Base-by-base conservation (phyloP, 176 grass and related monocot species). In the Secale cereale region DNA sequence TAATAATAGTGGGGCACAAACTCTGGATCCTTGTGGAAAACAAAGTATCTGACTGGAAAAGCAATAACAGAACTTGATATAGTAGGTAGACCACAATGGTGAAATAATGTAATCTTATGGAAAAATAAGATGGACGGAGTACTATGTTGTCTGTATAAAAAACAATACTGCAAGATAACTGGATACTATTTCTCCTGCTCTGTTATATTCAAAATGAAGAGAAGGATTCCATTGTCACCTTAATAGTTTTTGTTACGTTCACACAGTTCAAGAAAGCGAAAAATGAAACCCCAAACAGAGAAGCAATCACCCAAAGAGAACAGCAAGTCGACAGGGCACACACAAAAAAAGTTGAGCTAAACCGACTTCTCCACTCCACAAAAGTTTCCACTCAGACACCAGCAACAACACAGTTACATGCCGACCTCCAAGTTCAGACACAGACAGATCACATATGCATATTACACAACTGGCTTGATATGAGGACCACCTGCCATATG, bases 11-110 rank as follows among this genome's bases (percentile, higher is more conserved):
- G 82, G 96, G 96, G 75, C 96, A 98, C 83, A 98, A 77, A 87
- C 96, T 98, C 87, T 98, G 96, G 60, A 98, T 93, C 89, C 83
- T 94, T 10, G 82, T 87, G 78, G 96, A 98, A 87, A 98, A 87
- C 85, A 94, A 87, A 64, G 87, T 83, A 72, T 94, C 91, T 50
- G 96, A 93, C 93, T 98, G 93, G 77, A 89, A 87, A 81, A 66
- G 56, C 13, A 88, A 83, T 29, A 80, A 50, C 30, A 85, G 46
- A 7, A 80, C 61, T 79, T 40, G 54, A 48, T 90, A 67, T 86
- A 65, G n/a, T n/a, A n/a, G n/a, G n/a, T n/a, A n/a, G n/a, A n/a
- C n/a, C n/a, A n/a, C n/a, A n/a, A n/a, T n/a, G n/a, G n/a, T n/a
- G 40, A 36, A 57, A 80, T 54, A 27, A 74, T 65, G 41, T 10